phyloP scores from a whole-genome alignment of 257 asterid genomes.

The Solanum microdontum region DNA sequence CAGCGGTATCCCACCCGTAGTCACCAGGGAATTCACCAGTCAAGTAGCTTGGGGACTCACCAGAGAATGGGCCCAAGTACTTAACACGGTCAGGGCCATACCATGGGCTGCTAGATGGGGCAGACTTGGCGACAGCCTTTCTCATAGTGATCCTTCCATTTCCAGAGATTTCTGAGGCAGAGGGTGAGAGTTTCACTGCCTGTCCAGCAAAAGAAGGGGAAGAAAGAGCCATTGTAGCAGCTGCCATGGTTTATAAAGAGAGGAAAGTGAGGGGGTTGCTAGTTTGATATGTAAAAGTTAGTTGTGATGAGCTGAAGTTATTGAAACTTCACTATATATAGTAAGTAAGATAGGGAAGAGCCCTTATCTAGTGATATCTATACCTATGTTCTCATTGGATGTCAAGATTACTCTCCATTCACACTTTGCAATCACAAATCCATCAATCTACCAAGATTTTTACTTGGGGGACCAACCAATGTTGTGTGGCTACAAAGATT shows the following conservation, averaged over 20 bases:
- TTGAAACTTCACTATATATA: not conserved
- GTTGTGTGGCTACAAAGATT: not conserved
- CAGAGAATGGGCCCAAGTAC: slow-evolving; percentile 67
- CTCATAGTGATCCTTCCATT: slow-evolving; percentile 9
- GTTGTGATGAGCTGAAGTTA: not conserved
- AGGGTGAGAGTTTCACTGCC: slow-evolving; percentile 5
- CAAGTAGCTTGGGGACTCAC: slow-evolving; percentile 60
- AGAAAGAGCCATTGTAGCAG: slow-evolving; percentile 15
- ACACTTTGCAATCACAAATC: not conserved
- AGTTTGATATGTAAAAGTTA: not conserved
- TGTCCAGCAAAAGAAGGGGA: slow-evolving; percentile 11
- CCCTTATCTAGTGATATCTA: not conserved
- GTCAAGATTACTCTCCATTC: not conserved
- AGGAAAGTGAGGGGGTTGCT: not conserved
- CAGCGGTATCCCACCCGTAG: slow-evolving; percentile 70
- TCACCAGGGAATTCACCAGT: slow-evolving; percentile 64
- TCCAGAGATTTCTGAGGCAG: not conserved
- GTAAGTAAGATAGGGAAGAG: not conserved
- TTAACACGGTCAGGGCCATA: slow-evolving; percentile 60
- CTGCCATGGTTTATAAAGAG: slow-evolving; percentile 1
- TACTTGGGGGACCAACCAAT: not conserved
- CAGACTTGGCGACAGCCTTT: slow-evolving; percentile 4
- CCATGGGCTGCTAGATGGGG: slow-evolving; percentile 49
- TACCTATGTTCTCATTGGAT: not conserved
- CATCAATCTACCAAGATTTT: not conserved